Evolutionary conservation across 2,329 filamentous ascomycete species (phyloP).

Genomic region (Aureobasidium leucospermi): DNA sequence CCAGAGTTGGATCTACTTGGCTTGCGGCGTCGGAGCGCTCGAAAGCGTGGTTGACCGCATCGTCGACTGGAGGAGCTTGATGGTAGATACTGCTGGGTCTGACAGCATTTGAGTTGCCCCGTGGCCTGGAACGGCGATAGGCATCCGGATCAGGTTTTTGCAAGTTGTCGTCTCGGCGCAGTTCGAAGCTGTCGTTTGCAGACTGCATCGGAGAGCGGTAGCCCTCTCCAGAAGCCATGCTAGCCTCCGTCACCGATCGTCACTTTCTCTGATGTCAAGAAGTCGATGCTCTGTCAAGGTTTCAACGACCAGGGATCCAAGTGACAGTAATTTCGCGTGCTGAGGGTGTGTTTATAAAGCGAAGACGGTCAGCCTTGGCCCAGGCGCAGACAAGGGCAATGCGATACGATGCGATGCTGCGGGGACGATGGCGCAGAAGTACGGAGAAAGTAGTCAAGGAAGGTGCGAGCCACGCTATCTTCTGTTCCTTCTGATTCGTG

Average conservation of each 20-base stretch:
- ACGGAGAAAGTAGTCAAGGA: not conserved
- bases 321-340: not conserved
- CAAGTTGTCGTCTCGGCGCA: not conserved
- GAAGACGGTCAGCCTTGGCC: not conserved
- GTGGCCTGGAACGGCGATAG: not conserved
- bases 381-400: not conserved
- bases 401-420: not conserved
- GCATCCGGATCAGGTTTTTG: not conserved
- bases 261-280: not conserved
- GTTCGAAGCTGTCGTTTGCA: conserved; percentile 1
- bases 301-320: not conserved
- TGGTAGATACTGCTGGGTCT: not conserved
- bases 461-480: not conserved
- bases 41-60: conserved; percentile 51
- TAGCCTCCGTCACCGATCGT: not conserved
- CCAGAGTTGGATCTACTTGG: conserved; percentile 51
- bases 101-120: not conserved
- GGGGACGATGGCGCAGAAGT: not conserved
- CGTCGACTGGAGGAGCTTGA: conserved; percentile 41
- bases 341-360: not conserved
- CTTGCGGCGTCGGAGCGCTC: conserved; percentile 42
- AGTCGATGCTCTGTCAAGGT: not conserved
- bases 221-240: conserved; percentile 1
- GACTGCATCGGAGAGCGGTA: conserved; percentile 3
- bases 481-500: not conserved